Evolutionary conservation across 371 early-diverging fungal genomes (phyloP).

Genomic region (Rhizomucor miehei): DNA sequence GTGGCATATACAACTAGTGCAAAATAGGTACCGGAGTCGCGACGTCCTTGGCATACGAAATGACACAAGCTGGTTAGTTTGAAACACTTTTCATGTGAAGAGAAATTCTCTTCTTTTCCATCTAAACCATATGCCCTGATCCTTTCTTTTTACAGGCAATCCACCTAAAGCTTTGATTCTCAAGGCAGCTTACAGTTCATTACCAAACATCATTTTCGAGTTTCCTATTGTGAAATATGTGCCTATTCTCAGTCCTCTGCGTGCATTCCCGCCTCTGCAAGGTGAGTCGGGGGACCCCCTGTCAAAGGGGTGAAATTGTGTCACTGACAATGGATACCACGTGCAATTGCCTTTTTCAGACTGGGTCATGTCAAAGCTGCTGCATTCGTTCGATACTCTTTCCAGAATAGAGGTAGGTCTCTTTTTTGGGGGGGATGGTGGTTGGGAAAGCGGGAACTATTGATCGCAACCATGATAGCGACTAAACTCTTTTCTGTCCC

Average conservation of each 20-base stretch:
- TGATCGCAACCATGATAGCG: no score
- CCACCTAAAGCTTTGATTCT: conserved; percentile 39
- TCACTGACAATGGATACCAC: no score
- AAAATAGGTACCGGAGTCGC: conserved; percentile 38
- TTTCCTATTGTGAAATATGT: conserved; percentile 28
- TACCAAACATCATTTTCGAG: conserved; percentile 41
- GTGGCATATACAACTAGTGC: no score
- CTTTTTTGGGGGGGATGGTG: no score
- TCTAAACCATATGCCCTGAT: no score
- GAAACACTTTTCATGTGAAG: neutral
- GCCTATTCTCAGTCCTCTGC: conserved; percentile 37
- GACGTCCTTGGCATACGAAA: conserved; percentile 35
- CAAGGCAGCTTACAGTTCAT: conserved; percentile 42
- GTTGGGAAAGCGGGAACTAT: no score
- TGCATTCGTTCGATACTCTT: conserved; percentile 37
- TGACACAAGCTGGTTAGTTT: conserved; percentile 28
- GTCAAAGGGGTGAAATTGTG: neutral
- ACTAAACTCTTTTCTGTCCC: no score
- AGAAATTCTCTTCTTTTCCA: no score
- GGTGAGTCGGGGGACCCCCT: conserved; percentile 13
- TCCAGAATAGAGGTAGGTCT: conserved; percentile 42
- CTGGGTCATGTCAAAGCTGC: conserved; percentile 27
- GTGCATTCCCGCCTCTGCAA: conserved; percentile 25
- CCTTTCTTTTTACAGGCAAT: conserved; percentile 10
- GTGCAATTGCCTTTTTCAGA: conserved; percentile 15